Percentiles rank a stretch among this genome's conserved stretches.
These are phyloP conservation scores for Sphaceloma murrayae DNA, from an alignment of 2,329 filamentous ascomycete species.

Conservation along the genomic window DNA sequence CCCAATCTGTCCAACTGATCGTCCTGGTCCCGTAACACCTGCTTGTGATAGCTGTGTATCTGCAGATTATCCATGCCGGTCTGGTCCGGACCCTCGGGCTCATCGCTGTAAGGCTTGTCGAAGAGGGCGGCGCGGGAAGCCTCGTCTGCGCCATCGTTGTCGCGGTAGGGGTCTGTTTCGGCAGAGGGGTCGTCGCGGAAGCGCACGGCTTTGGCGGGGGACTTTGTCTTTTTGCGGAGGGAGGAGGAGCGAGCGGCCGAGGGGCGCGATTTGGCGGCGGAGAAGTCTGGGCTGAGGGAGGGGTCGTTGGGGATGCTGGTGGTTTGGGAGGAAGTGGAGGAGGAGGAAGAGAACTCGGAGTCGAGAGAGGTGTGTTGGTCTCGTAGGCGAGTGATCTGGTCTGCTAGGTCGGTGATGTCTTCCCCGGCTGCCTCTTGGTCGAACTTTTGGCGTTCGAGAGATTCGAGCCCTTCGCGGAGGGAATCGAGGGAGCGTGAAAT, in stretches of 20 bases:
- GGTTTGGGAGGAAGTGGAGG: constrained; percentile 40
- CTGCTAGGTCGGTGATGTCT: constrained; percentile 36
- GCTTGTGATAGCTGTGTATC: constrained; percentile 73
- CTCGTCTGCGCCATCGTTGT: constrained; percentile 38
- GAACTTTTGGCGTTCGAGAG: constrained; percentile 55
- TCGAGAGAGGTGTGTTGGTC: constrained; percentile 68
- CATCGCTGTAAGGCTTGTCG: constrained; percentile 53
- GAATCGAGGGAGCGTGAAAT: constrained; percentile 83
- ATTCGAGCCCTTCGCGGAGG: constrained; percentile 67
- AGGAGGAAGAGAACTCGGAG: constrained; percentile 63
- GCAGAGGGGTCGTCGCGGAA: constrained; percentile 58
- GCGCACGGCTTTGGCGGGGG: constrained; percentile 63
- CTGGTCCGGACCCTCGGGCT: constrained; percentile 49
- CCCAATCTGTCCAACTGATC: constrained; percentile 82
- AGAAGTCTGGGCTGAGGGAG: constrained; percentile 53
- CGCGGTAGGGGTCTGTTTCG: constrained; percentile 33
- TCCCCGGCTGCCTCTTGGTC: constrained; percentile 45
- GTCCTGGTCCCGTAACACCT: constrained; percentile 80
- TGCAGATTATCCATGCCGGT: constrained; percentile 64
- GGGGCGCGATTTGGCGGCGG: constrained; percentile 43
- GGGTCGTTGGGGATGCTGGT: constrained; percentile 56
- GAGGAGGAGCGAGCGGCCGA: constrained; percentile 26
- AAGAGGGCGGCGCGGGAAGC: constrained; percentile 51
- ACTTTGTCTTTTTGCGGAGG: constrained; percentile 37
- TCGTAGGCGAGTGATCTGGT: constrained; percentile 59